These are phyloP conservation scores for Xylogone sp. DNA, from an alignment of 2,329 filamentous ascomycete species.

Conservation along the genomic window DNA sequence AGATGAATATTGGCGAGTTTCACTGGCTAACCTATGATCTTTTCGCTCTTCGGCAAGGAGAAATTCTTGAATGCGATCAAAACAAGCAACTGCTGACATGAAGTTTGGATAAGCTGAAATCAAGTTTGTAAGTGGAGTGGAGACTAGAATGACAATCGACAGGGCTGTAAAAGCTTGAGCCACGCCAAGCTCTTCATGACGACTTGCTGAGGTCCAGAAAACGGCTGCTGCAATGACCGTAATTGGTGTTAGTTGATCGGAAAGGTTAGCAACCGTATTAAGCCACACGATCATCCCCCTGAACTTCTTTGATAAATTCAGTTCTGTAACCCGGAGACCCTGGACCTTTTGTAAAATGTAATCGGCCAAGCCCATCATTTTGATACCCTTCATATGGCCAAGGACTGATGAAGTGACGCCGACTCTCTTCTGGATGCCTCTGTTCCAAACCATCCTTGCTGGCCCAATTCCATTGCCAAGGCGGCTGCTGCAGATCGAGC, in stretches of 20 bases:
- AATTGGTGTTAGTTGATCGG: background rate
- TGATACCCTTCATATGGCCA: constrained; percentile 35
- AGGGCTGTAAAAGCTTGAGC: constrained; percentile 2
- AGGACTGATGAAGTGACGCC: constrained; percentile 34
- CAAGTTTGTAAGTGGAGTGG: constrained; percentile 1
- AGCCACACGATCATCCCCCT: background rate
- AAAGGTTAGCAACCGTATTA: background rate
- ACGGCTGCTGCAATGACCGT: background rate
- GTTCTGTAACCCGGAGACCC: background rate
- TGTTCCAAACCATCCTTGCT: constrained; percentile 31
- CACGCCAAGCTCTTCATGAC: background rate
- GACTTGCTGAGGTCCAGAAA: background rate
- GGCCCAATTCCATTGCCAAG: constrained; percentile 7
- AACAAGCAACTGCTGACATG: constrained; percentile 1
- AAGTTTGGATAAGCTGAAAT: background rate
- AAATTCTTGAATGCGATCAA: constrained; percentile 3
- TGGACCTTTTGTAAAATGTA: background rate
- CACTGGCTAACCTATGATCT: too few species aligned
- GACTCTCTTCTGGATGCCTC: constrained; percentile 34
- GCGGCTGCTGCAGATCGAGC: too few species aligned
- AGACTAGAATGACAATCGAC: constrained; percentile 1
- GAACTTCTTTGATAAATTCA: background rate
- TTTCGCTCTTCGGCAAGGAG: too few species aligned
- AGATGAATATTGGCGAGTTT: too few species aligned
- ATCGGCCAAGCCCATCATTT: constrained; percentile 35